Evolutionary conservation across 2,329 filamentous ascomycete genomes (phyloP).

Genomic region (Penicillium corylophilum): DNA sequence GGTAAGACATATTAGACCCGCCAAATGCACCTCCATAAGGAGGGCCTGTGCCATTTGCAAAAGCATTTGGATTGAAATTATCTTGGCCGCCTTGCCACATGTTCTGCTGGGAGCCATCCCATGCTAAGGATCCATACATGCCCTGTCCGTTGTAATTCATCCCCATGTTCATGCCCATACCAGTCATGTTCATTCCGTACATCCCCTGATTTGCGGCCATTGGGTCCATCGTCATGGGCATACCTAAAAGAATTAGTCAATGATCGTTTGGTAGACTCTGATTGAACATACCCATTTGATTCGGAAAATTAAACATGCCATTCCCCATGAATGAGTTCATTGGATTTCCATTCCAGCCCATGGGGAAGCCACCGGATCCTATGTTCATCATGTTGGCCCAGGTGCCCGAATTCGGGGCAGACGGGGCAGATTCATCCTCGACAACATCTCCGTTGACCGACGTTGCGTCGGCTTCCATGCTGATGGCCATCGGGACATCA

Average conservation of each 20-base stretch:
- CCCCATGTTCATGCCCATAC: slow-evolving; percentile 79
- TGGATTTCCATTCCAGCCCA: slow-evolving; percentile 63
- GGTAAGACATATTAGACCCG: slow-evolving; percentile 68
- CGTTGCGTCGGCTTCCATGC: slow-evolving; percentile 11
- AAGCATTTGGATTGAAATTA: slow-evolving; percentile 86
- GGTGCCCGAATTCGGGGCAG: background rate
- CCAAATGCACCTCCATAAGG: slow-evolving; percentile 74
- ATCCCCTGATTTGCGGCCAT: slow-evolving; percentile 51
- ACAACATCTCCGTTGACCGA: slow-evolving; percentile 14
- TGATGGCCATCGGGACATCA: slow-evolving; percentile 7
- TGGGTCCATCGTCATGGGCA: slow-evolving; percentile 79
- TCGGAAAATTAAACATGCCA: slow-evolving; percentile 61
- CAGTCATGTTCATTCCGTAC: slow-evolving; percentile 77
- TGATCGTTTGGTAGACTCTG: background rate
- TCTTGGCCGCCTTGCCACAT: slow-evolving; percentile 81
- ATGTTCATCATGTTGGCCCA: slow-evolving; percentile 41
- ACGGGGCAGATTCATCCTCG: background rate
- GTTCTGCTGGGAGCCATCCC: slow-evolving; percentile 71
- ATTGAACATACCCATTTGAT: slow-evolving; percentile 81
- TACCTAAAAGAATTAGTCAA: slow-evolving; percentile 52
- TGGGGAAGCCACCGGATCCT: slow-evolving; percentile 52
- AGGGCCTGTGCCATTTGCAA: slow-evolving; percentile 71
- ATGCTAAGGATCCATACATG: slow-evolving; percentile 67
- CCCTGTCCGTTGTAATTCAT: slow-evolving; percentile 58
- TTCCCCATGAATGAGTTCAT: slow-evolving; percentile 65